Base-by-base conservation (phyloP, 169 alveolate species). In the Ichthyophthirius multifiliis region DNA sequence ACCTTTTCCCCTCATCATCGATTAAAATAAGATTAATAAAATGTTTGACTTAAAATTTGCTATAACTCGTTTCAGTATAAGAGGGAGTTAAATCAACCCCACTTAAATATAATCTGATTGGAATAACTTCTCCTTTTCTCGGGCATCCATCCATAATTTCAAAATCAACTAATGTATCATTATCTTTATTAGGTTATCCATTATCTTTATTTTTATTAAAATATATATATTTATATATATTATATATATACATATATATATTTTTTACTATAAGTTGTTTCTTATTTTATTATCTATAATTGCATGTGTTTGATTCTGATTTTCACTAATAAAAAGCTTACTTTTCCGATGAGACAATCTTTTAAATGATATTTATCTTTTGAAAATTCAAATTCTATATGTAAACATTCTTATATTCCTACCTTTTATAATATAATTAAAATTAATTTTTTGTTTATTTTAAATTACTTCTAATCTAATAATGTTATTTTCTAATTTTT, bases 101-200 rank as follows among this genome's bases (percentile, higher is more conserved):
- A 74, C 97, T 93, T 77, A 99, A 89, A 67, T 97, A 99, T 32
- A 98, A 90, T 77, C 99, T 89, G 41, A 99, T 97, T 0, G 99
- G 99, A 27, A 98, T 96, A 80, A 97, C 93, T 86, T 98, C 99
- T 13, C 98, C 98, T 85, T 86, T 81, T 62, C 35, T 3, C 9
- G 99, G 99, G 0, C 99, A 97, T 1, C 99, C 99, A 89, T 99
- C 99, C 99, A 99, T 99, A 55, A 99, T 98, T 92, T 99, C 99
- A 92, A 94, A 98, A 79, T 98, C 97, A 27, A 99, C 97, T 63
- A 98, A 90, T 13, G 99, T 98, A 83, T 95, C 99, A 16, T 97
- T 95, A 85, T 98, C 99, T 97, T 75, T 91, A 76, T 73, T 81
- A 30, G 31, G 9, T 48, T 13, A n/a, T 1, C 71, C 71, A 55